phyloP scores from a whole-genome alignment of 345 rosid species.

The Aegle marmelos region DNA sequence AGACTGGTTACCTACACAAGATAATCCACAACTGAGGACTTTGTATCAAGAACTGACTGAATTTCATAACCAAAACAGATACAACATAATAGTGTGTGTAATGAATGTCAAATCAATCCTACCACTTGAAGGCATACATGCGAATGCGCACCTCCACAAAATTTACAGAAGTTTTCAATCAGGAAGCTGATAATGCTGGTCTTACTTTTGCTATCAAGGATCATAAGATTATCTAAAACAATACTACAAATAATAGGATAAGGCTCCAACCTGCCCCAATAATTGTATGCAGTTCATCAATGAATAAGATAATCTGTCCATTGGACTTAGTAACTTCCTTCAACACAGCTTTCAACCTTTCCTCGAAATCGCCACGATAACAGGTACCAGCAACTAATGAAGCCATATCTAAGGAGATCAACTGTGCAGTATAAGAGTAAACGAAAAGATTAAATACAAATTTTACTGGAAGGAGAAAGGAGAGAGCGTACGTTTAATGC shows the following conservation, averaged over 20 bases:
- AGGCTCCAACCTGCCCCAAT: conserved; percentile 71
- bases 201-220: background rate
- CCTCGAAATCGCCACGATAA: conserved; percentile 81
- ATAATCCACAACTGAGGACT: background rate
- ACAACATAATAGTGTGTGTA: background rate
- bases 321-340: conserved; percentile 91
- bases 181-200: background rate
- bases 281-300: conserved; percentile 92
- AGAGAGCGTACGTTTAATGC: background rate
- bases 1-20: conserved; percentile 54
- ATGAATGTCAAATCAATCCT: background rate
- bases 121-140: background rate
- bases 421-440: conserved; percentile 33
- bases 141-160: background rate
- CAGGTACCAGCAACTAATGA: conserved; percentile 90
- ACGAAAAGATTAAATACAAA: background rate
- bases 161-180: background rate
- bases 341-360: conserved; percentile 82
- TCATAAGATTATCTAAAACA: background rate
- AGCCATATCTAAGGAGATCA: conserved; percentile 89
- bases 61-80: background rate
- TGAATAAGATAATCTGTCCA: conserved; percentile 81
- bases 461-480: background rate
- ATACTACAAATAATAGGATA: background rate
- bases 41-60: background rate